Evolutionary conservation across 352 stramenopile species (phyloP).

Genomic region (Pythium chondricola): DNA sequence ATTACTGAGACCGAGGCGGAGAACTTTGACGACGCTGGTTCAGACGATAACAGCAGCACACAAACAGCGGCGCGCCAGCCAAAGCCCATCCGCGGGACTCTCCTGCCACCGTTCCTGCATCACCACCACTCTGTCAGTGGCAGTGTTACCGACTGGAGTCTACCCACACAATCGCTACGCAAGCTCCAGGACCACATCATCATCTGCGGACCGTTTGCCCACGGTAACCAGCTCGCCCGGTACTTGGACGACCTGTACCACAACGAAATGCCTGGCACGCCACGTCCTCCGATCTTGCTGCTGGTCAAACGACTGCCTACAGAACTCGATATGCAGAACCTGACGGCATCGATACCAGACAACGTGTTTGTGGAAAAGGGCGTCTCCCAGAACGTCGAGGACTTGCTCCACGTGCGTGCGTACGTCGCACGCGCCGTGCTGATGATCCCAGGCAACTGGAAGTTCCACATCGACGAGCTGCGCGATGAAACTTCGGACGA

Average conservation of each 20-base stretch:
- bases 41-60: not conserved
- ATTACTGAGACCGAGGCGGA: not conserved
- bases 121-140: constrained; percentile 12
- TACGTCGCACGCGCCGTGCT: constrained; percentile 35
- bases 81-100: not conserved
- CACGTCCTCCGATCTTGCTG: constrained; percentile 23
- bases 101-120: constrained; percentile 12
- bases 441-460: constrained; percentile 45
- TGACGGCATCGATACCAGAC: constrained; percentile 20
- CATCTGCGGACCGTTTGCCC: constrained; percentile 38
- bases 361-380: constrained; percentile 44
- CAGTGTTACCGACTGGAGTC: constrained; percentile 18
- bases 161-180: constrained; percentile 6
- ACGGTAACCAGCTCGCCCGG: constrained; percentile 30
- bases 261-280: constrained; percentile 12
- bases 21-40: not conserved
- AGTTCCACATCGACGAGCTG: constrained; percentile 33
- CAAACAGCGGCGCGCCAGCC: not conserved
- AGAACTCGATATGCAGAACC: constrained; percentile 25
- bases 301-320: constrained; percentile 36
- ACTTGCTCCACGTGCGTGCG: constrained; percentile 40
- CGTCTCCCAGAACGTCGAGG: constrained; percentile 41
- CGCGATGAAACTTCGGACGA: constrained; percentile 27
- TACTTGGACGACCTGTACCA: constrained; percentile 38
- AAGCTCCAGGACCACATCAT: constrained; percentile 33